These are phyloP conservation scores for Myxozyma monticola DNA, from an alignment of 805 yeast genomes.

Conservation along the genomic window DNA sequence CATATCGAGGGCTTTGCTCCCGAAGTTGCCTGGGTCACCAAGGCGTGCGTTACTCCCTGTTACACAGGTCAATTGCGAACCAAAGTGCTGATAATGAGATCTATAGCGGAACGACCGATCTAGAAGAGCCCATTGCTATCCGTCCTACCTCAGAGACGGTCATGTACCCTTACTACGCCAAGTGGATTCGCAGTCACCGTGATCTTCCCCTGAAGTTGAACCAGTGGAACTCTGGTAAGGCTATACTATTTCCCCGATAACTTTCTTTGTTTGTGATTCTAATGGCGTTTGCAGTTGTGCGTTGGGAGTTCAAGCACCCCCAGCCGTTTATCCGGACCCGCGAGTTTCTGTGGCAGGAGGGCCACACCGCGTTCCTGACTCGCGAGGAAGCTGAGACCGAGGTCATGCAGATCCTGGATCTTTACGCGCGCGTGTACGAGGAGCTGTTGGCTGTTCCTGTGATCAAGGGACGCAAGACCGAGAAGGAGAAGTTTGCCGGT, in stretches of 20 bases:
- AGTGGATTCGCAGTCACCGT: conserved; percentile 98
- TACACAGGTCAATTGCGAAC: neutral
- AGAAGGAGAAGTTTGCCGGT: conserved; percentile 98
- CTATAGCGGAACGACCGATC: conserved; percentile 71
- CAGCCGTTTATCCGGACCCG: conserved; percentile 98
- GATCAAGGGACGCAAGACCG: conserved; percentile 91
- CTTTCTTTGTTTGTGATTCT: neutral
- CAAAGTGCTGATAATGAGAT: neutral
- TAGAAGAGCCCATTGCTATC: conserved; percentile 97
- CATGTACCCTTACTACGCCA: conserved; percentile 99
- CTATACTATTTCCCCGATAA: neutral
- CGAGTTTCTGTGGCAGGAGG: conserved; percentile 99
- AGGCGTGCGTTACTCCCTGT: conserved; percentile 49
- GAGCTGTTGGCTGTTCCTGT: conserved; percentile 97
- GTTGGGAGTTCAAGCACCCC: conserved; percentile 99
- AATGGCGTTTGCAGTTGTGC: conserved; percentile 57
- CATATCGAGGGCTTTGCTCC: conserved; percentile 99
- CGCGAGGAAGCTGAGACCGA: conserved; percentile 77
- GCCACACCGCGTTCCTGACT: conserved; percentile 96
- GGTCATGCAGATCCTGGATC: conserved; percentile 81
- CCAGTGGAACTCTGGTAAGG: conserved; percentile 85
- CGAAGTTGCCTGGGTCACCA: conserved; percentile 99
- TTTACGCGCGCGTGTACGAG: conserved; percentile 80
- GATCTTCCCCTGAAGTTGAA: conserved; percentile 94
- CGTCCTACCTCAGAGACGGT: conserved; percentile 99